A percentile compares a stretch with the other conserved stretches of the same genome.
These are phyloP conservation scores for Yamadazyma kitorensis DNA, from an alignment of 805 yeast species.

Conservation along the genomic window DNA sequence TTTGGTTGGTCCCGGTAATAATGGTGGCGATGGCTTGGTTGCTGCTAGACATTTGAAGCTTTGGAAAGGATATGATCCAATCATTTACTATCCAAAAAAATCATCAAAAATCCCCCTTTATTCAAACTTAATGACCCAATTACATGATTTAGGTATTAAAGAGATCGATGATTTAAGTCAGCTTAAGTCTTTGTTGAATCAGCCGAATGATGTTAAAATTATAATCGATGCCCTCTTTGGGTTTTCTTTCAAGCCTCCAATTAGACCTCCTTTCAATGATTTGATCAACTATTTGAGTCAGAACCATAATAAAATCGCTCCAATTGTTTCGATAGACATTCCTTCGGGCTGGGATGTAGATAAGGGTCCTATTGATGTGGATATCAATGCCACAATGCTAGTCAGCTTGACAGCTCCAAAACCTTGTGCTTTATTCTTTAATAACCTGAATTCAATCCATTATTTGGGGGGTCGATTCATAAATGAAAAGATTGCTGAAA, in stretches of 20 bases:
- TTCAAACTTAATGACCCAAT: slow-evolving; percentile 60
- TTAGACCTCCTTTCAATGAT: slow-evolving; percentile 71
- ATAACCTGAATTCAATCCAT: slow-evolving; percentile 42
- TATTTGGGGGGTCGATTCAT: slow-evolving; percentile 92
- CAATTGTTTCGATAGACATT: slow-evolving; percentile 79
- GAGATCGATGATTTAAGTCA: slow-evolving; percentile 44
- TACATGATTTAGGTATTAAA: slow-evolving; percentile 60
- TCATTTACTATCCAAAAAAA: slow-evolving; percentile 73
- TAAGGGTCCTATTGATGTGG: slow-evolving; percentile 59
- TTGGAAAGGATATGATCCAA: slow-evolving; percentile 71
- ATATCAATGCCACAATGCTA: slow-evolving; percentile 61
- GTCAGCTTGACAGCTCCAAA: slow-evolving; percentile 93
- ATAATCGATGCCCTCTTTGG: slow-evolving; percentile 86
- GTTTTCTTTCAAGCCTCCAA: slow-evolving; percentile 87
- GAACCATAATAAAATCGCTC: slow-evolving; percentile 44
- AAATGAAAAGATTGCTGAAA: slow-evolving; percentile 59
- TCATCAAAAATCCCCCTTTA: slow-evolving; percentile 56
- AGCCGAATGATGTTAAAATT: slow-evolving; percentile 25
- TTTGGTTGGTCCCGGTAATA: slow-evolving; percentile 93
- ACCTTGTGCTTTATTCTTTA: slow-evolving; percentile 64
- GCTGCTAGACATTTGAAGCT: slow-evolving; percentile 87
- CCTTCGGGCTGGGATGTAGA: slow-evolving; percentile 99
- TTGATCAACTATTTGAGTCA: slow-evolving; percentile 24
- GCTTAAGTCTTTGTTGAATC: slow-evolving; percentile 12
- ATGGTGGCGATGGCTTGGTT: slow-evolving; percentile 95